These are phyloP conservation scores for Didymella sp. DNA, from an alignment of 2,329 filamentous ascomycete genomes.

Conservation along the genomic window DNA sequence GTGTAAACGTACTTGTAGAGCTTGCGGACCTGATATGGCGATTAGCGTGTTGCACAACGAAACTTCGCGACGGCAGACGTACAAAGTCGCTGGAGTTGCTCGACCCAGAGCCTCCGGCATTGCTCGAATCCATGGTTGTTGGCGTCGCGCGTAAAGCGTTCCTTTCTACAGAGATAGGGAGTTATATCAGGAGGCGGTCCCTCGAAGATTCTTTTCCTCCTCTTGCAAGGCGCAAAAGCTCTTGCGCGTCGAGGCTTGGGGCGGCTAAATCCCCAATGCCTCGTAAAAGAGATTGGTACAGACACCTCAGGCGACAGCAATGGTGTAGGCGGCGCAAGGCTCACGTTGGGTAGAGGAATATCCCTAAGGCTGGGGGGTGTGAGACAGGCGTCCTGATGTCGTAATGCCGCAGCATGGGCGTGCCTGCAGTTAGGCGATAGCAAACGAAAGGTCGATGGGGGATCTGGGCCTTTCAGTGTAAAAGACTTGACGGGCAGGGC, in stretches of 20 bases:
- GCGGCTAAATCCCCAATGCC: constrained; percentile 18
- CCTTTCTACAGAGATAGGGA: background rate
- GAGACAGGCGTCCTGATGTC: constrained; percentile 30
- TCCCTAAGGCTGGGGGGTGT: constrained; percentile 24
- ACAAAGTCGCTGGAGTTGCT: constrained; percentile 97
- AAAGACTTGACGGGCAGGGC: constrained; percentile 35
- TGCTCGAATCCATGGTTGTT: constrained; percentile 43
- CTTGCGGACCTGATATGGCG: constrained; percentile 79
- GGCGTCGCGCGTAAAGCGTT: constrained; percentile 5
- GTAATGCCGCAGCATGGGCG: constrained; percentile 32
- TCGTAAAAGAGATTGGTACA: background rate
- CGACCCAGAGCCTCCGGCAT: constrained; percentile 53
- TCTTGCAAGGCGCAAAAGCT: constrained; percentile 3
- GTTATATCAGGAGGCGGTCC: background rate
- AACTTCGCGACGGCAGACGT: constrained; percentile 54
- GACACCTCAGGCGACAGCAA: constrained; percentile 5
- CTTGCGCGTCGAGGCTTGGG: constrained; percentile 18
- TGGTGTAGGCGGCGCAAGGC: constrained; percentile 23
- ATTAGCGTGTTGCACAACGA: constrained; percentile 26
- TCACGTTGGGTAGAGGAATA: constrained; percentile 22
- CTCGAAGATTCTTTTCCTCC: background rate
- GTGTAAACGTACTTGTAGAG: constrained; percentile 83
- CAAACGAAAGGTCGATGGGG: constrained; percentile 26
- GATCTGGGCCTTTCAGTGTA: constrained; percentile 36
- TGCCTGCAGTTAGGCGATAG: constrained; percentile 26